Conservation (phyloP, 1,284 basidiomycete genomes). For the Ganoderma multipileum region DNA sequence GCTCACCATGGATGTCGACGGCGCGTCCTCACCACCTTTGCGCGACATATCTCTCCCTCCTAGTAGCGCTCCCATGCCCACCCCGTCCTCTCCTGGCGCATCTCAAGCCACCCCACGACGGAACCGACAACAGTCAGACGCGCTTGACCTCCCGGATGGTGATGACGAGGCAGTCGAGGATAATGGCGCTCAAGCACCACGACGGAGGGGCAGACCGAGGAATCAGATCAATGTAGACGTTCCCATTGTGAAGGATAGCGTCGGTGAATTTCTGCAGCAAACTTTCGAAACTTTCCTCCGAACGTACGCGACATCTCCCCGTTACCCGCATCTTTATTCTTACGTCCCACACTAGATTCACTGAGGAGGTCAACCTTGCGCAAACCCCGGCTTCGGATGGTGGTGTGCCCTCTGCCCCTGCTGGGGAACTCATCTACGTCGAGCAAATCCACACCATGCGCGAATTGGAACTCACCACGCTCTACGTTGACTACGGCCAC, state of each 20-base stretch:
- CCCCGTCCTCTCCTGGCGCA: slow-evolving; percentile 51
- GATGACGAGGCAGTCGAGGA: slow-evolving; percentile 56
- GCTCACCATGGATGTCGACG: slow-evolving; percentile 48
- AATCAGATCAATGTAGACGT: slow-evolving; percentile 69
- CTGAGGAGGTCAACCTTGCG: slow-evolving; percentile 78
- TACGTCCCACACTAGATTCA: slow-evolving; percentile 62
- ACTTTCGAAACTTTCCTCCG: slow-evolving; percentile 92
- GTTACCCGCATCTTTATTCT: background rate
- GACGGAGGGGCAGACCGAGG: slow-evolving; percentile 40
- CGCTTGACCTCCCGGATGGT: slow-evolving; percentile 65
- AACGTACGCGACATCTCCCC: slow-evolving; percentile 61
- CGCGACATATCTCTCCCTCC: slow-evolving; percentile 63
- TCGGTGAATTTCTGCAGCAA: slow-evolving; percentile 92
- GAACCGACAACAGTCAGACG: slow-evolving; percentile 59
- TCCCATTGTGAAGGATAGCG: slow-evolving; percentile 88
- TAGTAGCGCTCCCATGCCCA: slow-evolving; percentile 66
- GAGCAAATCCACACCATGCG: slow-evolving; percentile 94
- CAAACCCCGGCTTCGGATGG: slow-evolving; percentile 79
- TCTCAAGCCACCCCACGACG: slow-evolving; percentile 47
- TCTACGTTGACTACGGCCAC: slow-evolving; percentile 96
- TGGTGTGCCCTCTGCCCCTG: slow-evolving; percentile 58
- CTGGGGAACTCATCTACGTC: slow-evolving; percentile 81
- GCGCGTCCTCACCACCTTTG: slow-evolving; percentile 49
- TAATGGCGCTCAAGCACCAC: slow-evolving; percentile 37
- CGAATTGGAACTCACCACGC: slow-evolving; percentile 91